Base-by-base conservation (phyloP, 164 flowering plant species). In the Macadamia integrifolia region DNA sequence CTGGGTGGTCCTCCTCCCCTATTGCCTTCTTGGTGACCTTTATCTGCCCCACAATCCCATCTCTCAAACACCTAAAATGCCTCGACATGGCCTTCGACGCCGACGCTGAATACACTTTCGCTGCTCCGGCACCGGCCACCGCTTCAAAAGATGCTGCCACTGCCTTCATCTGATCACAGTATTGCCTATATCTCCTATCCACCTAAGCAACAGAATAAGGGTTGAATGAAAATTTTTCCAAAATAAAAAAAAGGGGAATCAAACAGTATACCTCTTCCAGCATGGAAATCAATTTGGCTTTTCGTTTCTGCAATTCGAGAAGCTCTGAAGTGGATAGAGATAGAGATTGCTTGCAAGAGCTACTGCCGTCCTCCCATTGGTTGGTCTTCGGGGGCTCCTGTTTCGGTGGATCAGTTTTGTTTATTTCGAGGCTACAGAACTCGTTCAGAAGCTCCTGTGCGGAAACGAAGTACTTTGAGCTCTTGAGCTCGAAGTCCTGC, bases 11-110 rank as follows among this genome's bases (percentile, higher is more conserved):
- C 65, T 88, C 86, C 70, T 92, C 96, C 6, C 94, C 97, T 85
- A 91, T 81, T 28, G 87, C 94, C 72, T 80, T 86, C 73, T 78
- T 89, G 0, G 87, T 84, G 0, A 80, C 88, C 80, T 82, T 81
- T 56, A 95, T 85, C 70, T 95, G 93, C 10, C 61, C 78, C 61
- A 87, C 79, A 55, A 95, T 88, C 31, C 88, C 96, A 75, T 95
- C 97, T 76, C 86, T 91, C 53, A 92, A 62, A 60, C 93, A 77
- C 73, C 93, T 79, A 67, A 95, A 92, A 77, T 95, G 98, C 76
- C 87, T 80, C 4, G 99, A 95, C 96, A 92, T 91, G 66, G 96
- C 93, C 71, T 77, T 87, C 0, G 89, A 85, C 10, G 99, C 97
- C 61, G 86, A 67, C 9, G 88, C 81, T 6, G 96, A 83, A 68